Evolutionary conservation across 495 filamentous ascomycete species (phyloP), one percentile per base, ranked within the genome.

Genomic region (Penicillium nucicola): DNA sequence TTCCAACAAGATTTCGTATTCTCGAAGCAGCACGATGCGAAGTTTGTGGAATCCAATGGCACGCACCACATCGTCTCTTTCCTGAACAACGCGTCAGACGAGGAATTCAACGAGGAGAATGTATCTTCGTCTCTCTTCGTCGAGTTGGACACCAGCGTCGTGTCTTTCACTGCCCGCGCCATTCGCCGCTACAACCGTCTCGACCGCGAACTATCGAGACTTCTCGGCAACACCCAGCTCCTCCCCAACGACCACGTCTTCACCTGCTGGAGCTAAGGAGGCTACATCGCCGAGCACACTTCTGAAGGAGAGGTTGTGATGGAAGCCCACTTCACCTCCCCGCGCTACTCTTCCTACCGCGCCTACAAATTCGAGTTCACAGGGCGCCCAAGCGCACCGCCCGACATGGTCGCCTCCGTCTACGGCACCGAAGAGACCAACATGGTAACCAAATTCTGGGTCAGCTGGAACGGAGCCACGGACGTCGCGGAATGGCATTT

Each of bases 21-120:
- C 62, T 76, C 75, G 15, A 77, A 75, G 52, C 82, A 84, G 56
- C 82, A 86, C 53, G 75, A 84, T 49, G 81, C 76, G 5, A 74
- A 78, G 68, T 77, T 77, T 59, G 34, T 79, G 12, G 62, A 65
- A n/a, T 72, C 77, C 10, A 61, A 72, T 38, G 67, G 61, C 59
- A 60, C 71, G 23, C 53, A 59, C 60, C 53, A 72, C 45, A 57
- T 71, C 28, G 69, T 84, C 31, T 76, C 78, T 1, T 58, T 84
- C 10, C 69, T 77, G 46, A 77, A 84, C 55, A 82, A 82, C 48
- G 77, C 67, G 5, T 70, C 66, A 36, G 75, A 77, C 52, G 67
- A 69, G 18, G 77, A 59, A 63, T 70, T 35, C 57, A 63, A 19
- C 55, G 62, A 40, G 61, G 72, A 77, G 69, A 62, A 52, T 0